phyloP scores from a whole-genome alignment of 306 rosid genomes.

The Fragaria vesca region DNA sequence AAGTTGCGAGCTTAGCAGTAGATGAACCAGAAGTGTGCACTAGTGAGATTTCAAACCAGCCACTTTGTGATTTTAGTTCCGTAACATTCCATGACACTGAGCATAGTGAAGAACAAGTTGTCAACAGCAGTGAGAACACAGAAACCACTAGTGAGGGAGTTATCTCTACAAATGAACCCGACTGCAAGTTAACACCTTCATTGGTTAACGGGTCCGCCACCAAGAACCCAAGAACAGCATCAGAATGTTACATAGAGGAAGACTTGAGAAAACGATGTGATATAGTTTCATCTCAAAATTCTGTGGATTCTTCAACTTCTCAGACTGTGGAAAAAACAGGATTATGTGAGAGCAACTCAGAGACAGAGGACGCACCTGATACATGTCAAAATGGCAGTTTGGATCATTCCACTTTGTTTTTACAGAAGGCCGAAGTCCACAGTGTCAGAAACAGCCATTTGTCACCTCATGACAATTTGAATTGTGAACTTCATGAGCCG shows the following conservation, averaged over 20 bases:
- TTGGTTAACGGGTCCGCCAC: neutral
- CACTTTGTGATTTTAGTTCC: conserved; percentile 30
- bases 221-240: conserved; percentile 21
- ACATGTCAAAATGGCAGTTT: conserved; percentile 34
- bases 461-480: conserved; percentile 31
- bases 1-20: conserved; percentile 17
- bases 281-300: conserved; percentile 54
- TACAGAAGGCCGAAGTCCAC: conserved; percentile 43
- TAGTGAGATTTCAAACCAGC: conserved; percentile 35
- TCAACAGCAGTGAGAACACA: conserved; percentile 27
- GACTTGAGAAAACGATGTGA: conserved; percentile 35
- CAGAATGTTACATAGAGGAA: conserved; percentile 29
- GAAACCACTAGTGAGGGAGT: conserved; percentile 29
- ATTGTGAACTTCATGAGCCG: conserved; percentile 23
- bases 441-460: conserved; percentile 22
- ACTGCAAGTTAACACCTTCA: conserved; percentile 35
- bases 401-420: conserved; percentile 37
- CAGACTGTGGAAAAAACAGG: conserved; percentile 63
- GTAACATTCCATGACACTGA: conserved; percentile 28
- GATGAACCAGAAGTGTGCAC: conserved; percentile 44
- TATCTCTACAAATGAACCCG: conserved; percentile 53
- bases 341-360: conserved; percentile 75
- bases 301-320: conserved; percentile 49
- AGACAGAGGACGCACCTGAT: conserved; percentile 55
- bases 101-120: conserved; percentile 29